These are phyloP conservation scores for Tuber aestivum DNA, from an alignment of 495 filamentous ascomycete genomes.

Conservation along the genomic window DNA sequence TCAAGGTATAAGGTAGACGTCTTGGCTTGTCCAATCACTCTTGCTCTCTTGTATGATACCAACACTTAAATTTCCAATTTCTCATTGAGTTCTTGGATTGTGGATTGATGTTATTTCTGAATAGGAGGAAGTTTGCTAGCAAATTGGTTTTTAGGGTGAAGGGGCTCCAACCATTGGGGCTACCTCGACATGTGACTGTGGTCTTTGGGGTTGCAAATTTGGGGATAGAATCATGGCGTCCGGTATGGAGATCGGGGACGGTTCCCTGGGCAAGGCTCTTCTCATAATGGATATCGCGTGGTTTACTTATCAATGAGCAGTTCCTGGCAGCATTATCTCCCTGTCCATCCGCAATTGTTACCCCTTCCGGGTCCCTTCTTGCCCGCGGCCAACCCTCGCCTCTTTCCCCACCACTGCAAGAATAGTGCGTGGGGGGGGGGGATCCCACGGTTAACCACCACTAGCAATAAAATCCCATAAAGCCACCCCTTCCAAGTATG, in stretches of 20 bases:
- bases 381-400: no score
- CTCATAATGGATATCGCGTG: neutral
- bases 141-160: slow-evolving; percentile 4
- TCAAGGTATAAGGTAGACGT: neutral
- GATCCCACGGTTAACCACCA: no score
- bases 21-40: neutral
- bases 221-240: neutral
- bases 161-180: neutral
- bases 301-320: neutral
- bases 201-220: neutral
- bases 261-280: neutral
- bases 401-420: no score
- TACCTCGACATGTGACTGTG: neutral
- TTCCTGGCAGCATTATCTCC: neutral
- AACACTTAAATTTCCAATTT: neutral
- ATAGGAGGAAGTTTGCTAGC: neutral
- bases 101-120: neutral
- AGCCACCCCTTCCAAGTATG: no score
- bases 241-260: neutral
- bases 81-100: neutral
- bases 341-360: no score
- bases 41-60: neutral
- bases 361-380: neutral
- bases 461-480: no score
- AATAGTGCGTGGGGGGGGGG: no score